phyloP scores from a whole-genome alignment of 108 stramenopile genomes.

The Stephanodiscus minutulus region DNA sequence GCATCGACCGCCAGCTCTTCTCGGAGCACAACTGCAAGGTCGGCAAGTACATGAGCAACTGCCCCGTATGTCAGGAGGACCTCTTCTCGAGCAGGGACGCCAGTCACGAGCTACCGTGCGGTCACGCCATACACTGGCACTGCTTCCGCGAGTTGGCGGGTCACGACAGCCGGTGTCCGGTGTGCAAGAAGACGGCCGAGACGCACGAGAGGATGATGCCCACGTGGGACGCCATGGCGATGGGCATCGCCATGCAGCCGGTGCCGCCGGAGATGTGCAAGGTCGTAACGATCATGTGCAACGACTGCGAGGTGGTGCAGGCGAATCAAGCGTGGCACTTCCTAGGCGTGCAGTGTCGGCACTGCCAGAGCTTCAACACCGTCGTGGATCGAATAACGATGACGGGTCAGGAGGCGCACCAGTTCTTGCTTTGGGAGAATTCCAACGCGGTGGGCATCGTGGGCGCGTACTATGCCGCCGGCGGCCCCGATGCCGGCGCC shows the following conservation, averaged over 20 bases:
- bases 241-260: conserved; percentile 76
- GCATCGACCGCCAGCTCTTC: conserved; percentile 80
- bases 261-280: conserved; percentile 82
- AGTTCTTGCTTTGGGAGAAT: conserved; percentile 54
- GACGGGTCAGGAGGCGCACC: conserved; percentile 78
- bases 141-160: conserved; percentile 79
- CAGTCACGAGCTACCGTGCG: conserved; percentile 87
- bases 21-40: conserved; percentile 80
- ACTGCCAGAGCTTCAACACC: conserved; percentile 83
- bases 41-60: conserved; percentile 90
- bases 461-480: neutral
- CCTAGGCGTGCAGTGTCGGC: conserved; percentile 70
- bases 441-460: neutral
- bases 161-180: conserved; percentile 81
- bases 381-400: conserved; percentile 75
- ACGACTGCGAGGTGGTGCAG: conserved; percentile 74
- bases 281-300: conserved; percentile 82
- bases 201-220: conserved; percentile 83
- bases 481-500: neutral
- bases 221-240: conserved; percentile 83
- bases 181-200: conserved; percentile 91
- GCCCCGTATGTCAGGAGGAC: conserved; percentile 88
- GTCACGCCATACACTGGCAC: conserved; percentile 89
- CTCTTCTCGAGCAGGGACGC: conserved; percentile 79
- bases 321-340: conserved; percentile 82